These are phyloP conservation scores for Hemileccinum rubropunctum DNA, from an alignment of 768 basidiomycete genomes.

Conservation along the genomic window DNA sequence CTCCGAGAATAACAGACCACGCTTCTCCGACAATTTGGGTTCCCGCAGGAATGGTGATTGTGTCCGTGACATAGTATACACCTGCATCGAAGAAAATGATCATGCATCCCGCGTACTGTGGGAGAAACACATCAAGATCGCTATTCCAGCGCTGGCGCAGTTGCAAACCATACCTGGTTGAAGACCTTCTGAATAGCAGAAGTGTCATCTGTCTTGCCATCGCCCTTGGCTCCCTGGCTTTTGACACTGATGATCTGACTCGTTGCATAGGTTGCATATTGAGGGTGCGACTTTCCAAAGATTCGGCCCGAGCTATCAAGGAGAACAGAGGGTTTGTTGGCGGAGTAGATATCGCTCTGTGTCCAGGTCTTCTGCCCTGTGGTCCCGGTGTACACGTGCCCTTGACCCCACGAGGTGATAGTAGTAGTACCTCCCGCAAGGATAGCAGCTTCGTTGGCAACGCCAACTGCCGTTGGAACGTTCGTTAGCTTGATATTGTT, in stretches of 20 bases:
- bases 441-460: conserved; percentile 29
- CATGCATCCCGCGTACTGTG: conserved; percentile 65
- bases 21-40: conserved; percentile 49
- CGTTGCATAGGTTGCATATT: conserved; percentile 58
- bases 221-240: conserved; percentile 67
- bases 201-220: conserved; percentile 76
- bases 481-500: conserved; percentile 35
- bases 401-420: conserved; percentile 69
- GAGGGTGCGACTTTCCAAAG: conserved; percentile 61
- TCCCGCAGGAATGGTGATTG: conserved; percentile 48
- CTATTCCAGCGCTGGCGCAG: no score
- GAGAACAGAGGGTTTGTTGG: conserved; percentile 51
- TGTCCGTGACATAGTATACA: conserved; percentile 45
- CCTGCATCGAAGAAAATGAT: conserved; percentile 81
- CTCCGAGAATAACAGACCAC: conserved; percentile 47
- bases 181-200: conserved; percentile 59
- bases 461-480: conserved; percentile 35
- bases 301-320: conserved; percentile 58
- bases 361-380: conserved; percentile 43
- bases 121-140: neutral
- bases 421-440: conserved; percentile 37
- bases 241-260: conserved; percentile 70
- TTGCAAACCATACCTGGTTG: conserved; percentile 37
- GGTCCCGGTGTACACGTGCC: conserved; percentile 62
- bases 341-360: conserved; percentile 44